phyloP scores from a whole-genome alignment of 768 basidiomycete species.

The Russula dissimulans region DNA sequence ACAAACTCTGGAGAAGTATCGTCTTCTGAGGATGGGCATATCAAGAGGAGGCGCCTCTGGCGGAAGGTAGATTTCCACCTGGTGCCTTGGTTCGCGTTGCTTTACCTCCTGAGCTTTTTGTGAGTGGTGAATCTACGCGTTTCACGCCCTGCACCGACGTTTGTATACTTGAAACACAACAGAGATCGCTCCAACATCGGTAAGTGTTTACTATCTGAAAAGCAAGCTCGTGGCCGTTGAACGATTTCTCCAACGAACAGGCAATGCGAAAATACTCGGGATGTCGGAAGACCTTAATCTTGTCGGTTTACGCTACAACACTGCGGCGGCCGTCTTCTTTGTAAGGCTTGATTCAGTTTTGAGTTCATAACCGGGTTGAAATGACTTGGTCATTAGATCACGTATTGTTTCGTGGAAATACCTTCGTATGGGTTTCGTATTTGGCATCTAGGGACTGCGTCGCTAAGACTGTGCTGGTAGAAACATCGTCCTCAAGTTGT shows the following conservation, averaged over 20 bases:
- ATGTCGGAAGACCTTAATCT: conserved; percentile 33
- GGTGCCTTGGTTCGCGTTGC: conserved; percentile 11
- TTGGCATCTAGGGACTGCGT: background rate
- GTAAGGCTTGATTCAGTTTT: conserved; percentile 13
- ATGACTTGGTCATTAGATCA: conserved; percentile 19
- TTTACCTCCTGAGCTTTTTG: conserved; percentile 18
- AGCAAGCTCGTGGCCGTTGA: too few species aligned
- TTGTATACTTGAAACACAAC: background rate
- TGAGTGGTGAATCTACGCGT: background rate
- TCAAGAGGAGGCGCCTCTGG: background rate
- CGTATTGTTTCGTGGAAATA: conserved; percentile 31
- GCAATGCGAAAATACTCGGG: conserved; percentile 32
- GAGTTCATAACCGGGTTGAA: background rate
- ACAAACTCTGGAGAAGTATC: background rate
- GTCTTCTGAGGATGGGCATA: background rate
- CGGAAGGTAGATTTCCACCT: conserved; percentile 13
- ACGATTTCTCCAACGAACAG: background rate
- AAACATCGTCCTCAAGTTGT: conserved; percentile 32
- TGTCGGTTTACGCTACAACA: conserved; percentile 31
- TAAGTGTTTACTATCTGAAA: background rate
- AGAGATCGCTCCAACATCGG: conserved; percentile 20
- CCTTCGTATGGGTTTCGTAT: conserved; percentile 27
- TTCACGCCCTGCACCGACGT: background rate
- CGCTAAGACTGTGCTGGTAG: conserved; percentile 15
- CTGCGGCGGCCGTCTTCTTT: conserved; percentile 34